Evolutionary conservation across 352 stramenopile genomes (phyloP), one percentile per base, ranked within the genome.

Genomic region (Globisporangium cystogenes): DNA sequence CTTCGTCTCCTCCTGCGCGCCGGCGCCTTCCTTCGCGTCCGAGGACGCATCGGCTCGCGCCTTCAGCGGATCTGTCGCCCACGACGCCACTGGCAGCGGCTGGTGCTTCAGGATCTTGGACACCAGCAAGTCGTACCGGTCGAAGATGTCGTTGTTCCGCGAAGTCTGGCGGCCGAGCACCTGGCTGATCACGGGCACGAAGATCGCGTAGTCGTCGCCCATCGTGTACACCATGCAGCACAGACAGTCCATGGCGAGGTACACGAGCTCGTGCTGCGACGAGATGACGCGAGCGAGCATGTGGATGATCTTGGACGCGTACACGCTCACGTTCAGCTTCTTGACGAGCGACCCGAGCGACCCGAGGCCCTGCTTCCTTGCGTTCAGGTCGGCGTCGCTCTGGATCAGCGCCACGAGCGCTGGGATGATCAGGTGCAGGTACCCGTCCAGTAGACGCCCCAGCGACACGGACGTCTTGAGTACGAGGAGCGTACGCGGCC

Each of bases 211-310:
- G 66, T 95, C 84, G 43, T 93, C 82, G 11, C 84, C 84, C 76
- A 95, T 91, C 1, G 81, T 93, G 61, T 93, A 93, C 26, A 95
- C 82, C 84, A 95, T 95, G 26, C 81, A 92, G 53, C 83, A 90
- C 7, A 95, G 64, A 43, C 82, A 93, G 61, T 95, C 84, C 82
- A 95, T 92, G 11, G 84, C 84, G 24, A 93, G 68, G 60, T 93
- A 93, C 16, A 93, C 79, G 35, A 95, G 72, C 33, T 95, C 84
- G 10, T 72, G 77, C 51, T 95, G 84, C 3, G 76, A 76, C 11
- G 79, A 86, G 44, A 93, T 91, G 37, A 95, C 82, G 53, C 84
- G 82, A 23, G 82, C 77, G 2, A 95, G 65, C 81, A 92, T 93
- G 57, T 95, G 84, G 56, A 95, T 95, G 59, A 95, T 95, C 66